phyloP scores from a whole-genome alignment of 2,329 filamentous ascomycete genomes.

The Xenoacremonium recifei region DNA sequence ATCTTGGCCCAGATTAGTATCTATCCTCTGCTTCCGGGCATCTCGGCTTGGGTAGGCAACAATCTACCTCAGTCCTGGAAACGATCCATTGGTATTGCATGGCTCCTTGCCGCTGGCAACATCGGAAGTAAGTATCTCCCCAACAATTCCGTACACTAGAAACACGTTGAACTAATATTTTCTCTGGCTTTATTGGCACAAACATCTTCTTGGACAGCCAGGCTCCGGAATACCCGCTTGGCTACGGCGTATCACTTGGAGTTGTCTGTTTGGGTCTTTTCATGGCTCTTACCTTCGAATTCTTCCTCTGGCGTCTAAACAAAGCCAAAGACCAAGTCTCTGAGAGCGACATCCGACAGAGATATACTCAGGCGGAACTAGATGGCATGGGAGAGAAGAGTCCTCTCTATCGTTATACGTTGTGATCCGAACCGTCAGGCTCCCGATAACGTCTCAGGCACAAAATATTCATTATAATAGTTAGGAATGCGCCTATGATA shows the following conservation, averaged over 20 bases:
- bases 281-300: slow-evolving; percentile 29
- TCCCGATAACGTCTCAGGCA: too few relatives aligned
- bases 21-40: slow-evolving; percentile 33
- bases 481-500: too few relatives aligned
- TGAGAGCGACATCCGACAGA: slow-evolving; percentile 21
- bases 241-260: slow-evolving; percentile 32
- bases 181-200: slow-evolving; percentile 37
- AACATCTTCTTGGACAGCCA: slow-evolving; percentile 37
- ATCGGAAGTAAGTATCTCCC: too few relatives aligned
- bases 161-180: too few relatives aligned
- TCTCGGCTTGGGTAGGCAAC: slow-evolving; percentile 35
- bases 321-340: slow-evolving; percentile 20
- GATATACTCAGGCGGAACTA: slow-evolving; percentile 28
- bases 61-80: slow-evolving; percentile 37
- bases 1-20: slow-evolving; percentile 30
- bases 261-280: slow-evolving; percentile 29
- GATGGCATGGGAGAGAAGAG: slow-evolving; percentile 31
- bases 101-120: slow-evolving; percentile 40
- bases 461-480: too few relatives aligned
- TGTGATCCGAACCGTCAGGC: too few relatives aligned
- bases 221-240: slow-evolving; percentile 32
- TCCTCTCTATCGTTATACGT: slow-evolving; percentile 30
- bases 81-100: slow-evolving; percentile 40
- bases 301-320: slow-evolving; percentile 27
- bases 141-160: too few relatives aligned